phyloP scores from a whole-genome alignment of 2,329 filamentous ascomycete genomes.

The Fusarium paranaense region DNA sequence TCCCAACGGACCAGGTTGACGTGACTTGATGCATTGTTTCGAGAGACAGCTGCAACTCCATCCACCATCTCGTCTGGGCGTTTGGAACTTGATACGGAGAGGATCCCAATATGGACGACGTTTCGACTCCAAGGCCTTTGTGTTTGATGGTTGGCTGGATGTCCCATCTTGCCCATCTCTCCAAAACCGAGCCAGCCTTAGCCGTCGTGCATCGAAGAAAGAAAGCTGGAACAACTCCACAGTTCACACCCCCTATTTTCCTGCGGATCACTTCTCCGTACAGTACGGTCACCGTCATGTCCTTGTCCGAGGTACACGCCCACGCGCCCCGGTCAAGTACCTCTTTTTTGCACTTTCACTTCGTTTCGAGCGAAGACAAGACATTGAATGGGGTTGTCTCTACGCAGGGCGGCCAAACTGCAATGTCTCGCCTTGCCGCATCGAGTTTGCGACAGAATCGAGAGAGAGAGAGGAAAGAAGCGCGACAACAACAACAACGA shows the following conservation, averaged over 20 bases:
- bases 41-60: background rate
- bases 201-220: constrained; percentile 22
- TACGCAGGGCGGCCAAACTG: constrained; percentile 4
- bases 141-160: constrained; percentile 9
- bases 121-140: constrained; percentile 27
- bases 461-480: background rate
- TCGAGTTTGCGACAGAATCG: background rate
- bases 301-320: background rate
- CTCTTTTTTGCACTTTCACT: background rate
- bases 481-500: background rate
- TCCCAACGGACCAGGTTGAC: background rate
- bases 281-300: constrained; percentile 6
- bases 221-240: constrained; percentile 32
- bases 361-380: background rate
- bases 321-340: background rate
- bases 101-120: constrained; percentile 26
- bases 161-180: constrained; percentile 9
- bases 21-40: background rate
- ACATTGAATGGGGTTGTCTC: constrained; percentile 1
- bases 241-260: constrained; percentile 30
- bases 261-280: constrained; percentile 27
- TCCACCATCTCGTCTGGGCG: constrained; percentile 9
- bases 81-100: constrained; percentile 5
- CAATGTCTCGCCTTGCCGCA: constrained; percentile 7
- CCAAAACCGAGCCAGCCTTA: constrained; percentile 31